Conservation (phyloP, 2,329 filamentous ascomycete species). For the Ceratocystis variospora region DNA sequence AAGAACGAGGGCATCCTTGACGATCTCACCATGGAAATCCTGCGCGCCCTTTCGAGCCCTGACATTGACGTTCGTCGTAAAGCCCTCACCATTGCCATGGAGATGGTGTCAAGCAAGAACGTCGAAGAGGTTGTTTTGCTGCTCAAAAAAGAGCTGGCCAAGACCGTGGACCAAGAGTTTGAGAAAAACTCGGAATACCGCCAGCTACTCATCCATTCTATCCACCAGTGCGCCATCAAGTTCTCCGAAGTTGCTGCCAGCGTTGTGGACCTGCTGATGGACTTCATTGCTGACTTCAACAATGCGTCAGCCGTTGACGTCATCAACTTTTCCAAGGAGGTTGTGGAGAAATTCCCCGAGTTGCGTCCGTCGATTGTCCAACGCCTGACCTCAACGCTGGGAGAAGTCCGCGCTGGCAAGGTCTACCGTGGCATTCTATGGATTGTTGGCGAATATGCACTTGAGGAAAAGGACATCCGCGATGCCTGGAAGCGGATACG, state of each 20-base stretch:
- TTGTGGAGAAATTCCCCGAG: constrained; percentile 93
- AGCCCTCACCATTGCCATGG: constrained; percentile 74
- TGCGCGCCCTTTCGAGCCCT: constrained; percentile 85
- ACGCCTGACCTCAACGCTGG: constrained; percentile 75
- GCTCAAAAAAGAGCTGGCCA: constrained; percentile 92
- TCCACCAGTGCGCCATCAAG: constrained; percentile 97
- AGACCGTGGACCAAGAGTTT: constrained; percentile 96
- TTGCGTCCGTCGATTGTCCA: constrained; percentile 77
- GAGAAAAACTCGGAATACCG: constrained; percentile 96
- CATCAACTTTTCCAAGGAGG: constrained; percentile 97
- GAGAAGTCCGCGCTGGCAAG: constrained; percentile 90
- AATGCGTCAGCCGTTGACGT: constrained; percentile 94
- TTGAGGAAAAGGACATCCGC: constrained; percentile 84
- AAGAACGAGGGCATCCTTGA: constrained; percentile 86
- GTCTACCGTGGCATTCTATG: constrained; percentile 93
- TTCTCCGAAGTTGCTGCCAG: constrained; percentile 96
- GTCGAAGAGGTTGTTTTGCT: constrained; percentile 94
- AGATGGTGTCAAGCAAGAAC: constrained; percentile 98
- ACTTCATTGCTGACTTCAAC: constrained; percentile 97
- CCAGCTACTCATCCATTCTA: constrained; percentile 87
- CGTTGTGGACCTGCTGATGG: constrained; percentile 94
- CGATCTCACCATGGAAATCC: constrained; percentile 91
- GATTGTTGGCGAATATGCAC: constrained; percentile 94
- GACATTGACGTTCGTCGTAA: constrained; percentile 94
- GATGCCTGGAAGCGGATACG: constrained; percentile 96